A percentile compares a stretch with the other conserved stretches of the same genome.
phyloP scores from a whole-genome alignment of 2,329 filamentous ascomycete genomes.

The Monilinia polystroma region DNA sequence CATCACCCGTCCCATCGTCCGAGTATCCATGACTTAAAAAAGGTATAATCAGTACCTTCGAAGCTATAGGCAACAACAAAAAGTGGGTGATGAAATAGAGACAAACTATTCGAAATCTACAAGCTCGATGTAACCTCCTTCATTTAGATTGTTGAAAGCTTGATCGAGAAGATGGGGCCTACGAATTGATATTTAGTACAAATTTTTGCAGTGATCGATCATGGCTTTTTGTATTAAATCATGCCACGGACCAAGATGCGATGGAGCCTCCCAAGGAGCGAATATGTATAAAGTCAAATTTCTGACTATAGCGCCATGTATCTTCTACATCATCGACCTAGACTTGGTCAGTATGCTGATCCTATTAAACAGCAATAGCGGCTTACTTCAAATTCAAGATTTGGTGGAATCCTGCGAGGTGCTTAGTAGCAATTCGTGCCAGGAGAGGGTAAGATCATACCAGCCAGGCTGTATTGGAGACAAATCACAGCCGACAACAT shows the following conservation, averaged over 20 bases:
- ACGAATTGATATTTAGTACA: constrained; percentile 25
- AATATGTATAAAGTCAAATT: constrained; percentile 22
- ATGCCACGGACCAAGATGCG: constrained; percentile 43
- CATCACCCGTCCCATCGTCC: constrained; percentile 12
- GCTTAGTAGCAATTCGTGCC: neutral
- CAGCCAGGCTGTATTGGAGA: constrained; percentile 36
- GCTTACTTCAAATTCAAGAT: constrained; percentile 37
- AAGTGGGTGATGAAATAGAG: constrained; percentile 6
- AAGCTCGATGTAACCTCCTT: constrained; percentile 35
- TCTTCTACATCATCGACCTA: constrained; percentile 40
- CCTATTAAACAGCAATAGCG: neutral
- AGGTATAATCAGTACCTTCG: neutral
- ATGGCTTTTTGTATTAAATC: neutral
- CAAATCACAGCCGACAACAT: constrained; percentile 34
- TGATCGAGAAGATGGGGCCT: constrained; percentile 31
- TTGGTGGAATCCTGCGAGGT: constrained; percentile 32
- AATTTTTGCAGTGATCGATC: neutral
- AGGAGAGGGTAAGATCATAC: constrained; percentile 20
- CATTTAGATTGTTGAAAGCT: constrained; percentile 30
- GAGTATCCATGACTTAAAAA: constrained; percentile 12
- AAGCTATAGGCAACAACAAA: too few species aligned
- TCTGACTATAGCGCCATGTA: constrained; percentile 33
- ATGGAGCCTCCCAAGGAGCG: constrained; percentile 30
- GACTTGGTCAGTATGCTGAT: neutral
- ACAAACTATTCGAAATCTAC: constrained; percentile 33